Evolutionary conservation across 2,329 filamentous ascomycete genomes (phyloP).

Genomic region (Fusarium napiforme): DNA sequence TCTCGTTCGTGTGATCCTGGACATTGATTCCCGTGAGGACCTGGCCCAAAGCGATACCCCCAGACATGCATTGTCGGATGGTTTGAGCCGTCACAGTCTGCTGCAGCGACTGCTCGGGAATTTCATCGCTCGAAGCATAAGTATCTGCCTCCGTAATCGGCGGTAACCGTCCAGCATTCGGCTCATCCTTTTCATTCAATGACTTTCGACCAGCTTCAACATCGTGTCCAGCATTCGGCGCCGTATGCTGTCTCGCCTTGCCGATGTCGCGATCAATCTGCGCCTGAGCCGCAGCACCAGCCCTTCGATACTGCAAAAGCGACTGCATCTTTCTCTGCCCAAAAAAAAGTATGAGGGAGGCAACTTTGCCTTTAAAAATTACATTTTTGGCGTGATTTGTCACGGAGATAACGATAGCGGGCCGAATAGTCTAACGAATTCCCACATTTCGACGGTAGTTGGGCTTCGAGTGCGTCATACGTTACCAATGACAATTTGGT

Average conservation of each 20-base stretch:
- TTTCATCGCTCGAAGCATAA: not conserved
- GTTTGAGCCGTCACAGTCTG: slow-evolving; percentile 7
- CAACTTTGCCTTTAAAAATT: not conserved
- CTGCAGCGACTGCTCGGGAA: not conserved
- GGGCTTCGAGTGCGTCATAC: not conserved
- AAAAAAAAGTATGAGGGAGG: not conserved
- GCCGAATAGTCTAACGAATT: not conserved
- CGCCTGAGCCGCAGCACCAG: slow-evolving; percentile 31
- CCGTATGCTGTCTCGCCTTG: slow-evolving; percentile 1
- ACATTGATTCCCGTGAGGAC: slow-evolving; percentile 48
- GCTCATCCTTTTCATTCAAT: not conserved
- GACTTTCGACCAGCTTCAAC: not conserved
- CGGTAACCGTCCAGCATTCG: not conserved
- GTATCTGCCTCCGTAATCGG: not conserved
- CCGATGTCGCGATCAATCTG: slow-evolving; percentile 37
- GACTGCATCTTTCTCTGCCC: slow-evolving; percentile 25
- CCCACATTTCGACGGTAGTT: not conserved
- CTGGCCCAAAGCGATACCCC: slow-evolving; percentile 41
- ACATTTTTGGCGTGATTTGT: slow-evolving; percentile 3
- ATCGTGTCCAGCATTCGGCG: not conserved
- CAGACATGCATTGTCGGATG: slow-evolving; percentile 16
- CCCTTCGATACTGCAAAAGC: slow-evolving; percentile 30
- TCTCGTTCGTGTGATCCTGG: slow-evolving; percentile 37
- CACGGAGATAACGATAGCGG: not conserved
- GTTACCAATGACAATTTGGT: slow-evolving; percentile 9